Evolutionary conservation across 2,329 filamentous ascomycete species (phyloP).

Genomic region (Cladosporium sp.): DNA sequence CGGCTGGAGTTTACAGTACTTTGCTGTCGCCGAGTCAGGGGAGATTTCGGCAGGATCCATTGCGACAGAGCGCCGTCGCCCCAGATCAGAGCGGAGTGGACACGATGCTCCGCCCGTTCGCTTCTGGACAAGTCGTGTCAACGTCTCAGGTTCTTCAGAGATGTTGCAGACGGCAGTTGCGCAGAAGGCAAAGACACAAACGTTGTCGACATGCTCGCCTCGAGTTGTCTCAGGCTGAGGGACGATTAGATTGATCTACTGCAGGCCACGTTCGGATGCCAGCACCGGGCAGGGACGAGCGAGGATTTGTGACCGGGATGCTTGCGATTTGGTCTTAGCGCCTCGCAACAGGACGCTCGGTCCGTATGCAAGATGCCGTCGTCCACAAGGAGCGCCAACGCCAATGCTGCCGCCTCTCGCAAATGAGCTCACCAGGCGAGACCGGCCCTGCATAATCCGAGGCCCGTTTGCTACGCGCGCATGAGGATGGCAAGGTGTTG

Average conservation of each 20-base stretch:
- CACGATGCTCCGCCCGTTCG: neutral
- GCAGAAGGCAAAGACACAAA: neutral
- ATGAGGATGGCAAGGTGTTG: neutral
- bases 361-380: slow-evolving; percentile 8
- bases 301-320: slow-evolving; percentile 15
- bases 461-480: neutral
- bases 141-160: neutral
- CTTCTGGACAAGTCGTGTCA: neutral
- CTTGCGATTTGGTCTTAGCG: slow-evolving; percentile 11
- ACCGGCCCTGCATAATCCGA: neutral
- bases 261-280: neutral
- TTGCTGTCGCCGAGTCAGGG: neutral
- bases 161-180: neutral
- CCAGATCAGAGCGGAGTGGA: neutral
- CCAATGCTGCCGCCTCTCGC: slow-evolving; percentile 12
- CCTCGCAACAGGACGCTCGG: slow-evolving; percentile 3
- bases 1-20: neutral
- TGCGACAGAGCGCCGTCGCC: neutral
- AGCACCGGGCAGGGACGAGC: neutral
- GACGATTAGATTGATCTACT: slow-evolving; percentile 5
- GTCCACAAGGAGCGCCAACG: neutral
- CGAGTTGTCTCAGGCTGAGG: slow-evolving; percentile 9
- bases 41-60: neutral
- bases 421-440: neutral
- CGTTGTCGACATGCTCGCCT: neutral